Percentiles rank a stretch among this genome's conserved stretches.
Evolutionary conservation across 2,329 filamentous ascomycete species (phyloP).

Genomic region (Monilinia laxa): DNA sequence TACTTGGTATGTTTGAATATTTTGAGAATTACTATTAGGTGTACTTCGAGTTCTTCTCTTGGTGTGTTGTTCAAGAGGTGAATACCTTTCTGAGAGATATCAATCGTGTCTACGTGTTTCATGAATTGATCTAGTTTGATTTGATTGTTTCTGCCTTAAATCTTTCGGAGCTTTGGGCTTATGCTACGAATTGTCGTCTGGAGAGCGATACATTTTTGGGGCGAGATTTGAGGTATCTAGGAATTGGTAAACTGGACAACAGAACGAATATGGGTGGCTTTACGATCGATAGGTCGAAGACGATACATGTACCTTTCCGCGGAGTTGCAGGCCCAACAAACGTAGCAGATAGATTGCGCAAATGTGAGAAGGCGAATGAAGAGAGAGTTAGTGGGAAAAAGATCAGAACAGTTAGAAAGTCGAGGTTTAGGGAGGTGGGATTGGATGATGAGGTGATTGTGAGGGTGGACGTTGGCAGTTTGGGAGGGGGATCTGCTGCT

Average conservation of each 20-base stretch:
- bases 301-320: constrained; percentile 19
- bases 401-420: constrained; percentile 3
- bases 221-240: background rate
- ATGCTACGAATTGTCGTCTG: background rate
- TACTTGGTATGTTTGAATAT: background rate
- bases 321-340: background rate
- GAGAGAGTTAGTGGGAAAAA: constrained; percentile 4
- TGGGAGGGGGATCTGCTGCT: background rate
- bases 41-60: background rate
- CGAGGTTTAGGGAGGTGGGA: constrained; percentile 34
- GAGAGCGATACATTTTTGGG: background rate
- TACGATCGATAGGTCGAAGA: constrained; percentile 20
- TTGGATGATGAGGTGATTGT: constrained; percentile 33
- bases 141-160: background rate
- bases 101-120: background rate
- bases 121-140: constrained; percentile 15
- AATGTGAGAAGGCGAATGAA: background rate
- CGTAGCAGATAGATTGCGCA: constrained; percentile 11
- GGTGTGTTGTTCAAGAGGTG: background rate
- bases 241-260: background rate
- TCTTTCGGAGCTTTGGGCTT: background rate
- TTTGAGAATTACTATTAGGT: background rate
- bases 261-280: constrained; percentile 9
- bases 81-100: background rate
- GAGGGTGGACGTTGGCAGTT: constrained; percentile 17